A percentile compares a stretch with the other conserved stretches of the same genome.
These are phyloP conservation scores for Ogataea pignaliae DNA, from an alignment of 805 yeast species.

Conservation along the genomic window DNA sequence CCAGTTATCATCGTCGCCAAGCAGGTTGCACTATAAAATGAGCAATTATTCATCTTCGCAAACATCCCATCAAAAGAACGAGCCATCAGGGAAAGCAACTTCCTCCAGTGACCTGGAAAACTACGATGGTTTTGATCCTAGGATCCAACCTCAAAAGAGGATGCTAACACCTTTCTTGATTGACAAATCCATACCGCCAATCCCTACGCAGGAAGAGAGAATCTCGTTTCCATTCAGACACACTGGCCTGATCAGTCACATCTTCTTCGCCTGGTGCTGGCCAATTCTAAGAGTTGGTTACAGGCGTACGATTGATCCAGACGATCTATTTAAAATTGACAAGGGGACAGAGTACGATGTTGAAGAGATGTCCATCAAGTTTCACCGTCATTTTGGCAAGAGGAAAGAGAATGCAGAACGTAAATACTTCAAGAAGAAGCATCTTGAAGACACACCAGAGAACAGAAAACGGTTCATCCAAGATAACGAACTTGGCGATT, in stretches of 20 bases:
- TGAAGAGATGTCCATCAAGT: conserved; percentile 33
- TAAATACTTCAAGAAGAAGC: conserved; percentile 31
- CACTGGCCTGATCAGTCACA: conserved; percentile 37
- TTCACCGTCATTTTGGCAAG: conserved; percentile 30
- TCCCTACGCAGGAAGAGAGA: conserved; percentile 50
- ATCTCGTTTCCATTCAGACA: conserved; percentile 37
- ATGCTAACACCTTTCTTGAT: conserved; percentile 30
- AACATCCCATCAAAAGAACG: no score
- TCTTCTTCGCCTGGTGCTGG: conserved; percentile 62
- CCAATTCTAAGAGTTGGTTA: conserved; percentile 68
- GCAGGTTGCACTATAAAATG: no score
- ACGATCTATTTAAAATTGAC: conserved; percentile 53
- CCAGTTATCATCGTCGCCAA: no score
- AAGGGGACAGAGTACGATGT: conserved; percentile 35
- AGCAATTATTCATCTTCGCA: no score
- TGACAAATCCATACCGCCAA: conserved; percentile 40
- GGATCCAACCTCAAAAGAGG: conserved; percentile 31
- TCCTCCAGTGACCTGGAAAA: neutral
- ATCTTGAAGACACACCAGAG: conserved; percentile 27
- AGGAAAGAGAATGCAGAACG: conserved; percentile 29
- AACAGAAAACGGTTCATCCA: conserved; percentile 33
- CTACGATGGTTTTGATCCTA: conserved; percentile 9
- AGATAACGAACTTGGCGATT: conserved; percentile 29
- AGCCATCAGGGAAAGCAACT: no score
- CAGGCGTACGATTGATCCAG: conserved; percentile 62